Conservation (phyloP, 352 stramenopile species). For the Phytophthora brassicae region DNA sequence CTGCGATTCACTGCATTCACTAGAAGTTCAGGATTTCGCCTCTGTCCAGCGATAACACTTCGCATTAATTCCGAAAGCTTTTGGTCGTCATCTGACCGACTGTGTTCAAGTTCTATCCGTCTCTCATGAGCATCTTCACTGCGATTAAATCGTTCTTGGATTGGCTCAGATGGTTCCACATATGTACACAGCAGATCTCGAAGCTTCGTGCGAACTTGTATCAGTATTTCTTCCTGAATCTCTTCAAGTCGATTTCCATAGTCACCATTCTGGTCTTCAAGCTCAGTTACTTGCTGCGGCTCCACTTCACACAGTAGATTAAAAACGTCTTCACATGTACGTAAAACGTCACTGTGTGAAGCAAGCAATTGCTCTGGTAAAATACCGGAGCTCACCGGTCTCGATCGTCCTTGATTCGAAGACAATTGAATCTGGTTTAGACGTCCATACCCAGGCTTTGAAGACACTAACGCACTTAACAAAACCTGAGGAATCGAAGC, state of each 20-base stretch:
- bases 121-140: conserved; percentile 39
- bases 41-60: conserved; percentile 51
- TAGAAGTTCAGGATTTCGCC: conserved; percentile 55
- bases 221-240: conserved; percentile 21
- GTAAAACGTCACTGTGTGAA: conserved; percentile 29
- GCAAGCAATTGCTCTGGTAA: conserved; percentile 30
- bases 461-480: conserved; percentile 34
- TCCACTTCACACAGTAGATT: conserved; percentile 58
- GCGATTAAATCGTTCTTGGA: conserved; percentile 47
- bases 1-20: conserved; percentile 64
- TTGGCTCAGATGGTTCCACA: conserved; percentile 41
- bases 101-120: conserved; percentile 21
- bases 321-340: conserved; percentile 59
- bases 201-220: conserved; percentile 26
- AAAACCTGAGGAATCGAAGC: conserved; percentile 55
- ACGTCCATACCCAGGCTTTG: conserved; percentile 19
- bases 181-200: conserved; percentile 47
- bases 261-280: conserved; percentile 11
- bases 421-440: conserved; percentile 23
- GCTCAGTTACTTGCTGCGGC: conserved; percentile 14
- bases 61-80: conserved; percentile 42
- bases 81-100: conserved; percentile 26
- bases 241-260: conserved; percentile 1
- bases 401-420: conserved; percentile 8
- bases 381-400: conserved; percentile 25